Evolutionary conservation across 2,329 filamentous ascomycete species (phyloP).

Genomic region (Colletotrichum graminicola): DNA sequence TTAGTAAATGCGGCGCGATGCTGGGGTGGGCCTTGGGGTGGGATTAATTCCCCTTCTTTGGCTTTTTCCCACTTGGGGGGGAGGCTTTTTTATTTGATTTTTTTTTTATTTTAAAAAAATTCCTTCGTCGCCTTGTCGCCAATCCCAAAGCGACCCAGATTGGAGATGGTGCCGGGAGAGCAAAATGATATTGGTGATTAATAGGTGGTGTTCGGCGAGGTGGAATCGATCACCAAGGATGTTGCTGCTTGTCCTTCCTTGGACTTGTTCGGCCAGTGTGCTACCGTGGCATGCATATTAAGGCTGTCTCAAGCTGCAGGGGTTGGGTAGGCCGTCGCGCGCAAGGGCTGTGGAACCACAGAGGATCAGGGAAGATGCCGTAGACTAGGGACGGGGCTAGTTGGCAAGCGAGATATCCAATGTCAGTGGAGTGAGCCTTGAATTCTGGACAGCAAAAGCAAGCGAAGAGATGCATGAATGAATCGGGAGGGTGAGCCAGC

Average conservation of each 20-base stretch:
- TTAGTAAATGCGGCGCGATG: conserved; percentile 21
- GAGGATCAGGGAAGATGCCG: conserved; percentile 42
- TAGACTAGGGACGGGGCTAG: conserved; percentile 40
- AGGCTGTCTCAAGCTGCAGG: conserved; percentile 40
- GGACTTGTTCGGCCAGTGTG: conserved; percentile 33
- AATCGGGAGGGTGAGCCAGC: neutral
- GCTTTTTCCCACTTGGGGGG: conserved; percentile 21
- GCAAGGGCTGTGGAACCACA: conserved; percentile 33
- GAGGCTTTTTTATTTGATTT: neutral
- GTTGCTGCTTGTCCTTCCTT: conserved; percentile 38
- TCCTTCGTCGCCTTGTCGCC: conserved; percentile 22
- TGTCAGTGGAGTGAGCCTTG: conserved; percentile 37
- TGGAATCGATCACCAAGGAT: conserved; percentile 41
- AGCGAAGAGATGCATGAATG: conserved; percentile 16
- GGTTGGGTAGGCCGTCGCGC: conserved; percentile 37
- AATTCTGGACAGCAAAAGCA: conserved; percentile 29
- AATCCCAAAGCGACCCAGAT: conserved; percentile 32
- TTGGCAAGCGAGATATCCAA: conserved; percentile 42
- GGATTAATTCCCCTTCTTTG: conserved; percentile 33
- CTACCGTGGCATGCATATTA: conserved; percentile 39
- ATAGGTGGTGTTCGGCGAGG: conserved; percentile 35
- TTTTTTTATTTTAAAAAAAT: neutral
- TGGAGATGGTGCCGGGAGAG: conserved; percentile 32
- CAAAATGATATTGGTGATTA: conserved; percentile 37
- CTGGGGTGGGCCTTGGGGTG: conserved; percentile 17